Evolutionary conservation across 2,329 filamentous ascomycete species (phyloP).

Genomic region (Paramyrothecium roridum): DNA sequence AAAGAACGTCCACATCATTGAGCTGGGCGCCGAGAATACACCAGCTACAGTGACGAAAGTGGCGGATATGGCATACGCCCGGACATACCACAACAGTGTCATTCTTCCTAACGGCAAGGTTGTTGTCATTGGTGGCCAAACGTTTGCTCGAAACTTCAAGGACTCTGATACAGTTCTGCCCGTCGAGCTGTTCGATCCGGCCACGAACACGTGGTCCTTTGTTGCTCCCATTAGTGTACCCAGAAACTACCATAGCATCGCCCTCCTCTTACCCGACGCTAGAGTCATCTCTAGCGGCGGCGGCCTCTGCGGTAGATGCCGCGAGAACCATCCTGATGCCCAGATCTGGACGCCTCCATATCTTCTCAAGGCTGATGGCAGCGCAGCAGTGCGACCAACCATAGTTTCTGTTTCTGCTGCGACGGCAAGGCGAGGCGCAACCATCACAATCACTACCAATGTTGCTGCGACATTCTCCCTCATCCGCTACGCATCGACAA

Average conservation of each 20-base stretch:
- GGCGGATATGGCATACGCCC: slow-evolving; percentile 27
- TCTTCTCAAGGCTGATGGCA: neutral
- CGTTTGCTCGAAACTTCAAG: neutral
- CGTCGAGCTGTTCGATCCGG: neutral
- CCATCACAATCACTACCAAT: neutral
- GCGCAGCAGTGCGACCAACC: neutral
- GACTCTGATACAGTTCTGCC: neutral
- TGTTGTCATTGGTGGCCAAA: slow-evolving; percentile 41
- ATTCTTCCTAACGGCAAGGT: slow-evolving; percentile 46
- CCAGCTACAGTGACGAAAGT: neutral
- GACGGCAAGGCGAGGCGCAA: neutral
- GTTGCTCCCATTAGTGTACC: neutral
- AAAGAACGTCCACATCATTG: slow-evolving; percentile 45
- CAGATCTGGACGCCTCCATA: slow-evolving; percentile 2
- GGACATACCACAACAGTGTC: slow-evolving; percentile 43
- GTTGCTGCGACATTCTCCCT: neutral
- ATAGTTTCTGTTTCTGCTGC: neutral
- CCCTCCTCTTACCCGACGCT: neutral
- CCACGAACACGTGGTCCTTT: neutral
- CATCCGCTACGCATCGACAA: neutral
- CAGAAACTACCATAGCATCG: neutral
- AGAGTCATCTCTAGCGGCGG: slow-evolving; percentile 1
- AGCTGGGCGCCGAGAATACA: slow-evolving; percentile 27
- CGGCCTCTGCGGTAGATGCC: neutral
- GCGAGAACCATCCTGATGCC: slow-evolving; percentile 1